Conservation (phyloP, 345 rosid species). For the Bruguiera gymnorhiza region DNA sequence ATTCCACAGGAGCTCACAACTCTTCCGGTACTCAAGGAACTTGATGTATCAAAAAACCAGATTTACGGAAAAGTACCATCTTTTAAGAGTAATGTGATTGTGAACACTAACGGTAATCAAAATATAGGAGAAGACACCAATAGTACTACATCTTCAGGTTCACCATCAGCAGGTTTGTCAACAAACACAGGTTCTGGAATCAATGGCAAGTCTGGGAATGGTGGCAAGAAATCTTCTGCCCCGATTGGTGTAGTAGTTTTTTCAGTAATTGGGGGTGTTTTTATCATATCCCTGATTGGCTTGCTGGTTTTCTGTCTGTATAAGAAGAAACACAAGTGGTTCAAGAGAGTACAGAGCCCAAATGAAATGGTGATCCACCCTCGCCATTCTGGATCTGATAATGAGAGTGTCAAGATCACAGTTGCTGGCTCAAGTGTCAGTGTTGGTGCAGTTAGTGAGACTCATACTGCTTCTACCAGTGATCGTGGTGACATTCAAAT, state of each 20-base stretch:
- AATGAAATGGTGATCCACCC: constrained; percentile 29
- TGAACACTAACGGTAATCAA: constrained; percentile 49
- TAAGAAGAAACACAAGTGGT: constrained; percentile 34
- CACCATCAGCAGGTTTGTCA: constrained; percentile 20
- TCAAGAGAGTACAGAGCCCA: constrained; percentile 28
- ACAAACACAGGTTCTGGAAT: constrained; percentile 1
- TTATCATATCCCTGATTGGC: constrained; percentile 46
- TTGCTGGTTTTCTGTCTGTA: constrained; percentile 51
- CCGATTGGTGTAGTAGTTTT: constrained; percentile 40
- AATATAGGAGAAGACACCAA: constrained; percentile 20
- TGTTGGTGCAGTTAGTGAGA: constrained; percentile 27
- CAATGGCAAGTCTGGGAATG: constrained; percentile 17
- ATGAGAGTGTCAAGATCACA: constrained; percentile 26
- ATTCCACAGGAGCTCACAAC: constrained; percentile 63
- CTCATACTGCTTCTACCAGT: constrained; percentile 17
- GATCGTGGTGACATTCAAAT: constrained; percentile 27
- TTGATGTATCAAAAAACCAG: constrained; percentile 74
- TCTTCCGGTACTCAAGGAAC: constrained; percentile 50
- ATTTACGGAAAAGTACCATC: constrained; percentile 60
- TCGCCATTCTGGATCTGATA: constrained; percentile 25
- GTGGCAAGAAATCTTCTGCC: constrained; percentile 36
- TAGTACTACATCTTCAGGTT: constrained; percentile 11
- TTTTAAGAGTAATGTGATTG: constrained; percentile 46
- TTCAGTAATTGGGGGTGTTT: constrained; percentile 46
- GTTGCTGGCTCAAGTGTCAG: constrained; percentile 32